These are phyloP conservation scores for Aspergillus sp. DNA, from an alignment of 2,329 filamentous ascomycete species.

Conservation along the genomic window DNA sequence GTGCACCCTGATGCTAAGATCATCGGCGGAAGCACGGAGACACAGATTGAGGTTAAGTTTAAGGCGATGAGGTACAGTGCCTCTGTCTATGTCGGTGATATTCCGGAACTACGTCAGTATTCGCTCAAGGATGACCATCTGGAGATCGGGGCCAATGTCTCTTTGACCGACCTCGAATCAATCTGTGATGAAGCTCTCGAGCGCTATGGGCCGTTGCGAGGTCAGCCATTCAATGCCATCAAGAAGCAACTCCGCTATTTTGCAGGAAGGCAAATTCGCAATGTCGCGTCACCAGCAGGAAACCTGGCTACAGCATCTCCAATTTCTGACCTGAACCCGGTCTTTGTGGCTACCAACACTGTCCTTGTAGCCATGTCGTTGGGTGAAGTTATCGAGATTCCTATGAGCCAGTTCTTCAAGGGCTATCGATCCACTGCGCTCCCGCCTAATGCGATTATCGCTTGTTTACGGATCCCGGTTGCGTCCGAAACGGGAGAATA, in stretches of 20 bases:
- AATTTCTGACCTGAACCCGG: constrained; percentile 94
- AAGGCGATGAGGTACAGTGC: constrained; percentile 88
- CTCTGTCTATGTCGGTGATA: constrained; percentile 91
- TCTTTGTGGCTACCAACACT: constrained; percentile 84
- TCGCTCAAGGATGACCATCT: constrained; percentile 75
- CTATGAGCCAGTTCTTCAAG: constrained; percentile 89
- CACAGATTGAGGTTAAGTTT: constrained; percentile 98
- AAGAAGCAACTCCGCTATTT: constrained; percentile 94
- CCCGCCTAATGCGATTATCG: constrained; percentile 77
- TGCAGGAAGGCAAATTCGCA: constrained; percentile 91
- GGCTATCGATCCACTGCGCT: constrained; percentile 86
- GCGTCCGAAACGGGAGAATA: constrained; percentile 75
- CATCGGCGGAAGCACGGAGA: constrained; percentile 94
- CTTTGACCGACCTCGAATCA: constrained; percentile 84
- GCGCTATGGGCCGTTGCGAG: constrained; percentile 69
- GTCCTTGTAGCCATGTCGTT: constrained; percentile 78
- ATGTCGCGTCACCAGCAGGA: constrained; percentile 94
- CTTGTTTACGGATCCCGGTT: constrained; percentile 80
- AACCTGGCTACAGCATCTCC: constrained; percentile 93
- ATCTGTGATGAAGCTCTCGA: constrained; percentile 78
- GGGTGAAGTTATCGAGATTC: constrained; percentile 75
- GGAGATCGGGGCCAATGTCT: constrained; percentile 92
- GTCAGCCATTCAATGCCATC: constrained; percentile 86
- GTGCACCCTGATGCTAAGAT: constrained; percentile 85
- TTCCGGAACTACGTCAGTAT: constrained; percentile 83